Evolutionary conservation across 306 rosid species (phyloP).

Genomic region (Corylus avellana): DNA sequence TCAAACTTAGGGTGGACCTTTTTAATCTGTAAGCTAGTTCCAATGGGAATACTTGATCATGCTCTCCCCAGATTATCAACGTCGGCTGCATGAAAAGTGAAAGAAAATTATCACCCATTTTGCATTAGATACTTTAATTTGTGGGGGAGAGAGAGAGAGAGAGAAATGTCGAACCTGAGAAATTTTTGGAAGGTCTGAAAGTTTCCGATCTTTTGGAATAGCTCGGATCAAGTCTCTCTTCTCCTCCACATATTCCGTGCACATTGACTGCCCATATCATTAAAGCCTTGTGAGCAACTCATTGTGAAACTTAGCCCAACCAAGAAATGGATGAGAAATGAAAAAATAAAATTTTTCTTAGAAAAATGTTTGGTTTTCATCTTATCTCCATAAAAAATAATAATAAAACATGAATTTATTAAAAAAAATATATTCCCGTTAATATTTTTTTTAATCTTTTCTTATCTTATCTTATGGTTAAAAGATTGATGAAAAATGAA

Average conservation of each 20-base stretch:
- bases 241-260: slow-evolving; percentile 61
- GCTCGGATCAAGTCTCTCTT: slow-evolving; percentile 68
- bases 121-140: not conserved
- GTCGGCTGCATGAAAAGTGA: slow-evolving; percentile 54
- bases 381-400: too few species aligned
- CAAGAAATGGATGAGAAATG: too few species aligned
- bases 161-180: slow-evolving; percentile 49
- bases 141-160: too few species aligned
- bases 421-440: too few species aligned
- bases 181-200: slow-evolving; percentile 67
- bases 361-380: too few species aligned
- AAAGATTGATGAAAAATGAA: too few species aligned
- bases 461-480: too few species aligned
- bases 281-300: too few species aligned
- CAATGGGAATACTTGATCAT: slow-evolving; percentile 66
- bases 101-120: not conserved
- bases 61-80: slow-evolving; percentile 83
- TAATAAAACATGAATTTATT: too few species aligned
- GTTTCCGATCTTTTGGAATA: slow-evolving; percentile 53
- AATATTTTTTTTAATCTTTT: too few species aligned
- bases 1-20: slow-evolving; percentile 36
- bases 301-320: too few species aligned
- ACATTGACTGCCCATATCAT: slow-evolving; percentile 63
- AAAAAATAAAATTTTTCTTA: too few species aligned
- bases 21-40: slow-evolving; percentile 71